Percentiles rank a stretch among this genome's conserved stretches.
Conservation (phyloP, 1,284 basidiomycete genomes). For the Prillingera fragicola region DNA sequence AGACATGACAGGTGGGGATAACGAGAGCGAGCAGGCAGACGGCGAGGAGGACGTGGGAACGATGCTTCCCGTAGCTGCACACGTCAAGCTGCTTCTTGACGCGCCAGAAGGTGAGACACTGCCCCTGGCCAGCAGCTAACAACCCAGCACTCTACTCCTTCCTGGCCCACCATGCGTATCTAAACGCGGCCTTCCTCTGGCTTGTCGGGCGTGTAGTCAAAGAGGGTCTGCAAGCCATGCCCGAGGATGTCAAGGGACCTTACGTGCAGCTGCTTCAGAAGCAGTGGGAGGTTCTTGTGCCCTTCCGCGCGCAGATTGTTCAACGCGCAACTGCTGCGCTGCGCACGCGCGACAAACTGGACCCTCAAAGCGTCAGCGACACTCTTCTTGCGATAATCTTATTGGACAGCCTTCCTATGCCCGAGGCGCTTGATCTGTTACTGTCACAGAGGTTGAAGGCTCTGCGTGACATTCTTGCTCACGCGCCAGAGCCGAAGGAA, state of each 20-base stretch:
- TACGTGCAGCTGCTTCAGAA: constrained; percentile 69
- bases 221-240: constrained; percentile 34
- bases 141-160: constrained; percentile 62
- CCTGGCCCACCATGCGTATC: constrained; percentile 68
- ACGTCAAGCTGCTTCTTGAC: constrained; percentile 79
- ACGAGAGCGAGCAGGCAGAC: too few species aligned
- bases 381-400: constrained; percentile 73
- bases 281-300: constrained; percentile 80
- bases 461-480: constrained; percentile 50
- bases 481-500: constrained; percentile 5
- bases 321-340: constrained; percentile 71
- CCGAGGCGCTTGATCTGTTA: constrained; percentile 63
- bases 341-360: constrained; percentile 50
- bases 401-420: constrained; percentile 70
- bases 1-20: constrained; percentile 19
- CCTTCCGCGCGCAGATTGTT: constrained; percentile 76
- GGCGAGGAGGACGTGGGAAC: constrained; percentile 52
- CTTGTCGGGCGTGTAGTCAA: constrained; percentile 71
- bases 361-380: constrained; percentile 61
- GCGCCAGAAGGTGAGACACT: constrained; percentile 60
- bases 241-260: constrained; percentile 26
- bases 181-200: constrained; percentile 79
- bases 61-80: constrained; percentile 71
- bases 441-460: constrained; percentile 67
- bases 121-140: neutral